Conservation (phyloP, 1,284 basidiomycete genomes). For the Ganoderma lucidum region DNA sequence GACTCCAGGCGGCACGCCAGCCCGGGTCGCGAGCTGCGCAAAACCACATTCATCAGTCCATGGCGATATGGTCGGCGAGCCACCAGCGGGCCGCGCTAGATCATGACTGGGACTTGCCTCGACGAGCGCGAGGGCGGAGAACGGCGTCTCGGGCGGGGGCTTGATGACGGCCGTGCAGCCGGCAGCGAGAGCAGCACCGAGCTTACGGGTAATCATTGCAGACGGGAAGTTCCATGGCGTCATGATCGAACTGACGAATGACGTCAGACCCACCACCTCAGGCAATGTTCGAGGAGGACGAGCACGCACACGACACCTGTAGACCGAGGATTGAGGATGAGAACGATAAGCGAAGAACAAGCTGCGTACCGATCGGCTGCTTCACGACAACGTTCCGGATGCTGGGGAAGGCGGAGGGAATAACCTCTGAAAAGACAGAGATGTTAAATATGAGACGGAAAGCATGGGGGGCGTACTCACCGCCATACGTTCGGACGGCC, state of each 20-base stretch:
- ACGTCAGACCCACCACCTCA: not conserved
- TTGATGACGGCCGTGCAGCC: constrained; percentile 98
- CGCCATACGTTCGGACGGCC: constrained; percentile 85
- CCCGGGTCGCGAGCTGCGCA: constrained; percentile 78
- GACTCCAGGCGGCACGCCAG: constrained; percentile 94
- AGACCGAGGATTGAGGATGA: not conserved
- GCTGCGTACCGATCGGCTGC: constrained; percentile 84
- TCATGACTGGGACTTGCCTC: constrained; percentile 57
- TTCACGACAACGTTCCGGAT: constrained; percentile 92
- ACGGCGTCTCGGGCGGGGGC: constrained; percentile 95
- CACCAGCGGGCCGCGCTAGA: not conserved
- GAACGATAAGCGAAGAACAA: constrained; percentile 2
- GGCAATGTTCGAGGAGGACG: not conserved
- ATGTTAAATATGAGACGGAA: constrained; percentile 5
- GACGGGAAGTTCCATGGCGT: constrained; percentile 95
- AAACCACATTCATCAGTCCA: not conserved
- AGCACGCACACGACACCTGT: constrained; percentile 65
- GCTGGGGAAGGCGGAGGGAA: constrained; percentile 80
- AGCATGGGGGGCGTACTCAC: constrained; percentile 47
- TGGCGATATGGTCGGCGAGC: not conserved
- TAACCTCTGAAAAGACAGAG: constrained; percentile 64
- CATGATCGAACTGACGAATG: constrained; percentile 65
- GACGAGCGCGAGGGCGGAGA: constrained; percentile 88
- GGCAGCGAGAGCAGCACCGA: constrained; percentile 90
- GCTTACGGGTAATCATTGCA: constrained; percentile 92